Base-by-base conservation (phyloP, 2,329 filamentous ascomycete species). In the Fusarium incarnatum region DNA sequence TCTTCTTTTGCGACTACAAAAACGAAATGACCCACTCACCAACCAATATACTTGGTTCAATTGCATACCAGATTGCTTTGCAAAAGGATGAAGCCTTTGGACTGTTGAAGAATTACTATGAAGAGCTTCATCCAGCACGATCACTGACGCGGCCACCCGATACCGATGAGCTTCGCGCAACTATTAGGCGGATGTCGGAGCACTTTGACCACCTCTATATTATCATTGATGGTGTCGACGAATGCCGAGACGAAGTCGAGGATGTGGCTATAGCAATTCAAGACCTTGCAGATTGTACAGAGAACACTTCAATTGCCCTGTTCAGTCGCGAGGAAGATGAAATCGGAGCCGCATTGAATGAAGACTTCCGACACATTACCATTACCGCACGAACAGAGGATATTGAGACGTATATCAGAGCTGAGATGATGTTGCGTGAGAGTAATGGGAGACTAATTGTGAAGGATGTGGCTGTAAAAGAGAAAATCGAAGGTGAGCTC, bases 1-100 rank as follows among this genome's bases (percentile, higher is more conserved):
- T 57, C 25, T 71, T 64, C 30, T 71, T 71, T 16, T 71, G 68
- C 13, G 56, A 59, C 13, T 67, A 71, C 20, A 67, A 58, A 27
- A 13, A 56, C 3, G 44, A 27, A 0, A 1, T 7, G 3, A 27
- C n/a, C 1, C 34, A 41, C 5, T 5, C 18, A 15, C 30, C 12
- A 0, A 2, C 9, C 0, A 56, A 53, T 3, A 56, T 71, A 7
- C 45, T 71, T 5, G 62, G 60, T 8, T 37, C 62, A 1, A 25
- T 71, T 2, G 57, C 58, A 10, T 16, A 40, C 6, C 68, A 71
- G 16, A 42, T 71, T 0, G 66, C 68, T 1, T 63, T 40, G 2
- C 68, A 71, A n/a, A 59, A 48, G 5, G 52, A 60, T 4, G 53
- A 54, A 0, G 46, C 55, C 4, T 71, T 69, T n/a, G 40, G 59